Base-by-base conservation (phyloP, 2,329 filamentous ascomycete genomes). In the Cytospora piceicola region DNA sequence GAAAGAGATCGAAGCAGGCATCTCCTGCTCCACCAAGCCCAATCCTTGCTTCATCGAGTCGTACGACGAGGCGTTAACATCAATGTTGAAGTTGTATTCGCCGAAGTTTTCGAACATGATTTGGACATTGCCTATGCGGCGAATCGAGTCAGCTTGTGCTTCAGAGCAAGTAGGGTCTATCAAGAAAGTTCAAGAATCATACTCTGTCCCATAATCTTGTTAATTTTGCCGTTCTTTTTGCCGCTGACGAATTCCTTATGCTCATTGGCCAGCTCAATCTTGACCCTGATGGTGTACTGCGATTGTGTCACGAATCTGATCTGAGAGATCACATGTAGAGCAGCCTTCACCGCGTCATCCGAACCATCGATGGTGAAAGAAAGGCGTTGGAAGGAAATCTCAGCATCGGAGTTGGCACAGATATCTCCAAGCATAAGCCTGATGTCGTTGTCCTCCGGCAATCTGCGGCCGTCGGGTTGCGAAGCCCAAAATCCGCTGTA, bases 191-290 rank as follows among this genome's bases (percentile, higher is more conserved):
- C n/a, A 67, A 72, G 32, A 12, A 51, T 70, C 83, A 70, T 78
- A 86, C 94, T 97, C 78, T 98, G 94, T 29, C 94, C 95, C 95
- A 99, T 99, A 74, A 99, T 99, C 84, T 99, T 99, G 84, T 99
- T 99, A 79, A 99, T 99, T 82, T 99, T 99, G 78, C 95, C 95
- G 73, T 99, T 99, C 83, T 99, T 99, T 84, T 99, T 99, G 72
- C 95, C 95, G 72, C 94, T 97, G 65, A 99, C 95, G 76, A 99
- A 99, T 75, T 99, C 95, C 79, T 99, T 99, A 82, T 99, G 95
- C 80, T 99, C 95, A 75, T 98, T 98, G 74, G 95, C 95, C 64
- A 99, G 89, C 81, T 99, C 95, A 69, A 99, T 96, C 83, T 98
- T 98, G 75, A 99, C 94, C 64, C 94, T 89, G 76, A 99, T 96